A percentile compares a stretch with the other conserved stretches of the same genome.
These are phyloP conservation scores for Aphanomyces euteiches DNA, from an alignment of 352 stramenopile species.

Conservation along the genomic window DNA sequence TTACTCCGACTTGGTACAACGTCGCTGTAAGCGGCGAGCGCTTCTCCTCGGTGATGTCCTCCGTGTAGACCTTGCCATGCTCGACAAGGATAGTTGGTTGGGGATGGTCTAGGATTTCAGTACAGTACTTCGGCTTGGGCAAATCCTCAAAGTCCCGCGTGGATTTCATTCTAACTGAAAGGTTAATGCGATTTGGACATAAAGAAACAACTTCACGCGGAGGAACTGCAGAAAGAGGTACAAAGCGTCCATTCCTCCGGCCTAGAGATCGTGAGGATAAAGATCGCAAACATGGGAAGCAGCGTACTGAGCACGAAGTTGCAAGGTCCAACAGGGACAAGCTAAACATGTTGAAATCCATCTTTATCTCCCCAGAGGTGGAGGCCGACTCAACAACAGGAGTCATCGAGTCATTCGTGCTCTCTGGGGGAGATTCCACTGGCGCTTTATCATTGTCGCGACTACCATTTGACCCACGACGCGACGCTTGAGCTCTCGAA, in stretches of 20 bases:
- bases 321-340: conserved; percentile 27
- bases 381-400: neutral
- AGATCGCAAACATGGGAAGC: neutral
- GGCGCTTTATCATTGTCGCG: no score
- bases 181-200: neutral
- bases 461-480: no score
- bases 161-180: neutral
- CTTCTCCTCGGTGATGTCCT: neutral
- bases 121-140: conserved; percentile 6
- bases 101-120: neutral
- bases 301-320: conserved; percentile 18
- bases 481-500: no score
- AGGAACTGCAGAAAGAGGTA: conserved; percentile 22
- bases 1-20: conserved; percentile 25
- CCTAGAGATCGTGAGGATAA: neutral
- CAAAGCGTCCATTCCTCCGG: conserved; percentile 16
- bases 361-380: neutral
- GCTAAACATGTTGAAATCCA: conserved; percentile 18
- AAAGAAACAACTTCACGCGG: conserved; percentile 22
- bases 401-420: neutral
- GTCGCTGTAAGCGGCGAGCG: neutral
- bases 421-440: no score
- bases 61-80: conserved; percentile 23
- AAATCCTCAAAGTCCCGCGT: conserved; percentile 23
- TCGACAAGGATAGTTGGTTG: conserved; percentile 11